Evolutionary conservation across 1,139 yeast genomes (phyloP).

Genomic region (Suhomyces guaymorum): DNA sequence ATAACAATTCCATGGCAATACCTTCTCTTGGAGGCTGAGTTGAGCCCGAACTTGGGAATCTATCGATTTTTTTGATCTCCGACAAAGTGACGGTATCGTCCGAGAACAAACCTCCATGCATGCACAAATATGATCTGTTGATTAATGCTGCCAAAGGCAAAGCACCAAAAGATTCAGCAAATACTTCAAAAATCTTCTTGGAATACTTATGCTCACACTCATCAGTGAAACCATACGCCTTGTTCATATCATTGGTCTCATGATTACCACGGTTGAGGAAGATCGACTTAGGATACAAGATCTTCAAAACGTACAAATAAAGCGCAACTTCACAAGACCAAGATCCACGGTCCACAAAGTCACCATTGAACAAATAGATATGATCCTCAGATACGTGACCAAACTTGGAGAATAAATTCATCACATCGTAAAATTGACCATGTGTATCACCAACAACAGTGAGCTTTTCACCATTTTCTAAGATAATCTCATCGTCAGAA

Average conservation of each 20-base stretch:
- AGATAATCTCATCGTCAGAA: slow-evolving; percentile 23
- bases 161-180: slow-evolving; percentile 82
- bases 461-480: slow-evolving; percentile 41
- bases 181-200: slow-evolving; percentile 78
- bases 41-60: slow-evolving; percentile 56
- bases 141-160: slow-evolving; percentile 86
- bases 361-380: slow-evolving; percentile 88
- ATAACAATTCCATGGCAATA: slow-evolving; percentile 89
- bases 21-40: slow-evolving; percentile 91
- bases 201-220: slow-evolving; percentile 91
- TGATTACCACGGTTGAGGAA: slow-evolving; percentile 93
- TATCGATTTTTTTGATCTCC: slow-evolving; percentile 70
- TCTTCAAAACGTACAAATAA: slow-evolving; percentile 73
- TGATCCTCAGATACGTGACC: slow-evolving; percentile 73
- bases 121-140: slow-evolving; percentile 73
- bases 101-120: slow-evolving; percentile 96
- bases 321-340: slow-evolving; percentile 98
- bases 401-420: slow-evolving; percentile 71
- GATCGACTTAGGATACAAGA: slow-evolving; percentile 70
- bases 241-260: slow-evolving; percentile 96
- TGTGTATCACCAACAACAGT: slow-evolving; percentile 98
- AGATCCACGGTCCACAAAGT: slow-evolving; percentile 96
- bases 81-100: slow-evolving; percentile 68
- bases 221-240: slow-evolving; percentile 93
- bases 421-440: slow-evolving; percentile 90